These are phyloP conservation scores for Taiwanofungus camphoratus DNA, from an alignment of 1,284 basidiomycete species.

Conservation along the genomic window DNA sequence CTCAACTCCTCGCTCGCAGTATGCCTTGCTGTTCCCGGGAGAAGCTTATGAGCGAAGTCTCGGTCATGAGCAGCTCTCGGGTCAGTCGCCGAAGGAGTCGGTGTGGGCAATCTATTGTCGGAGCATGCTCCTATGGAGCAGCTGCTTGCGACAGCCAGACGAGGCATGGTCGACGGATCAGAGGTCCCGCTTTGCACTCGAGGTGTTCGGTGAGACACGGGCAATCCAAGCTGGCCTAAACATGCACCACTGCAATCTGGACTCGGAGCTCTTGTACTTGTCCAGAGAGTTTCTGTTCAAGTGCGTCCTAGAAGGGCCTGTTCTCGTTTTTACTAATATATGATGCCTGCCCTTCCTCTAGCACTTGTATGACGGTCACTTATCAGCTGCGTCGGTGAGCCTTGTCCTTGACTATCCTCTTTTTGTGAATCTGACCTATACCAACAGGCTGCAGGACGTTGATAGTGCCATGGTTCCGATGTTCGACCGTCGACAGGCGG, in stretches of 20 bases:
- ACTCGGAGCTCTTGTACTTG: slow-evolving; percentile 60
- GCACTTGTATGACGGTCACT: slow-evolving; percentile 63
- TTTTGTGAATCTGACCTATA: slow-evolving; percentile 10
- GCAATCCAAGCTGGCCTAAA: slow-evolving; percentile 61
- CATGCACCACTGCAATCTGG: slow-evolving; percentile 60
- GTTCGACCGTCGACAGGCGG: slow-evolving; percentile 61
- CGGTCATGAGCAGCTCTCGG: slow-evolving; percentile 29
- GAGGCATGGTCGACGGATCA: slow-evolving; percentile 40
- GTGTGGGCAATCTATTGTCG: slow-evolving; percentile 77
- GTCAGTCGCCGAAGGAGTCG: slow-evolving; percentile 58
- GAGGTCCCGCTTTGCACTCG: slow-evolving; percentile 52
- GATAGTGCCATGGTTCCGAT: slow-evolving; percentile 32
- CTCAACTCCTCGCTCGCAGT: slow-evolving; percentile 33
- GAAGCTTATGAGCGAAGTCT: slow-evolving; percentile 49
- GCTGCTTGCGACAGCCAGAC: slow-evolving; percentile 47
- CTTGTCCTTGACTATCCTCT: slow-evolving; percentile 17
- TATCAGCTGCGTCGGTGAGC: slow-evolving; percentile 61
- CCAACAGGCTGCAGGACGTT: slow-evolving; percentile 30
- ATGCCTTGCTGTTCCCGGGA: slow-evolving; percentile 51
- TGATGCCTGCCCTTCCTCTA: slow-evolving; percentile 26
- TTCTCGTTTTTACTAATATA: no score
- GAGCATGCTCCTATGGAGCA: slow-evolving; percentile 72
- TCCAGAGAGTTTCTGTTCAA: slow-evolving; percentile 69
- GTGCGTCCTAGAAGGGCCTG: no score
- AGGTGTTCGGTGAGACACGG: slow-evolving; percentile 56